Evolutionary conservation across 106 monocot genomes (phyloP).

Genomic region (Alisma plantagoaquatica): DNA sequence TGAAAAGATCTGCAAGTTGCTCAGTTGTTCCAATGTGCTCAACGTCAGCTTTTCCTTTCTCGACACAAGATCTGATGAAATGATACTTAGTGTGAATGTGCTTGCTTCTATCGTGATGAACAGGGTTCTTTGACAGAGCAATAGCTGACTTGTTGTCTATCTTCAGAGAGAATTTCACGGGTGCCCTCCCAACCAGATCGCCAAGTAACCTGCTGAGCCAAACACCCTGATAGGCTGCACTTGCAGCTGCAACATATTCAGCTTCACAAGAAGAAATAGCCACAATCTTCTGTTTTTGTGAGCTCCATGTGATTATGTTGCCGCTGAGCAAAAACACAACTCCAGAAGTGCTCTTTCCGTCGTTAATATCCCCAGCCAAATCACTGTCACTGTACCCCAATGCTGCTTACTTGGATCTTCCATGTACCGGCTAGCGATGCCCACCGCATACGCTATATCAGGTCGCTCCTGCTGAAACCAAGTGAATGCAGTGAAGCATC

Average conservation of each 20-base stretch:
- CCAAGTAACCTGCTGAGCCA: slow-evolving; percentile 2
- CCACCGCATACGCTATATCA: neutral
- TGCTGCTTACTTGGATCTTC: neutral
- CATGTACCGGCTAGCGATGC: neutral
- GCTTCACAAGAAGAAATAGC: slow-evolving; percentile 4
- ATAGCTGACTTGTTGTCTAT: too few species aligned
- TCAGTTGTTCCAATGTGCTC: too few species aligned
- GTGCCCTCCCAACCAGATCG: too few species aligned
- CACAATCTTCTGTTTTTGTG: slow-evolving; percentile 1
- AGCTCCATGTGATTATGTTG: slow-evolving; percentile 3
- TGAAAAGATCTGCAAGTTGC: too few species aligned
- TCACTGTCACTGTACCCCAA: slow-evolving; percentile 12
- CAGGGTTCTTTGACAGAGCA: too few species aligned
- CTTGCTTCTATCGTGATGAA: too few species aligned
- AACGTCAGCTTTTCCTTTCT: too few species aligned
- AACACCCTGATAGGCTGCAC: neutral
- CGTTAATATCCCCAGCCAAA: neutral
- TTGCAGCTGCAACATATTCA: slow-evolving; percentile 1
- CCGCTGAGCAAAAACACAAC: neutral
- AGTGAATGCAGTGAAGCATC: neutral
- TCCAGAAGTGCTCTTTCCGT: slow-evolving; percentile 9
- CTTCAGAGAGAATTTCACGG: too few species aligned
- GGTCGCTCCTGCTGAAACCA: neutral
- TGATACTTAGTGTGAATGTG: too few species aligned
- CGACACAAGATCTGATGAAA: too few species aligned